Evolutionary conservation across 208 protist genomes (phyloP).

Genomic region (Trypanosoma lewisi): DNA sequence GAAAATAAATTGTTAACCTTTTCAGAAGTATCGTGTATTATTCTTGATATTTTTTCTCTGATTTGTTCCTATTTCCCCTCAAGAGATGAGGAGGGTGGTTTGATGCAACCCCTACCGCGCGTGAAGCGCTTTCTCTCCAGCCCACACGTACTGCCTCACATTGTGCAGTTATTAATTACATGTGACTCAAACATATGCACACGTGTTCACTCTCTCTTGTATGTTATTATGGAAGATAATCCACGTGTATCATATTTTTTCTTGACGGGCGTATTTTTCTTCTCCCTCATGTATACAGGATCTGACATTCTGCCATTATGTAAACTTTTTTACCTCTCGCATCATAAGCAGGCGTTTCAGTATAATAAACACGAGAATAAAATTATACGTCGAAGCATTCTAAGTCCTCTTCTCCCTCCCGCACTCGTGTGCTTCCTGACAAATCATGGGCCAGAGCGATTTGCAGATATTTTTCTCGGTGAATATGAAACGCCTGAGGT

Average conservation of each 20-base stretch:
- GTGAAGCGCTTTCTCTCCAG: constrained; percentile 88
- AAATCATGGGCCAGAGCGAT: constrained; percentile 89
- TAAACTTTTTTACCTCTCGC: constrained; percentile 74
- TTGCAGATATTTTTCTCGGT: constrained; percentile 90
- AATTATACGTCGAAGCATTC: constrained; percentile 69
- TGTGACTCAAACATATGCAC: constrained; percentile 86
- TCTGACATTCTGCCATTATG: constrained; percentile 92
- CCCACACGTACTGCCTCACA: constrained; percentile 81
- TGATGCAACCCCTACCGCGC: constrained; percentile 92
- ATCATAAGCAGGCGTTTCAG: constrained; percentile 83
- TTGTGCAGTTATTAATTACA: constrained; percentile 94
- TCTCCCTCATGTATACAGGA: constrained; percentile 93
- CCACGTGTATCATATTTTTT: constrained; percentile 78
- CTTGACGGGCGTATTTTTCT: constrained; percentile 93
- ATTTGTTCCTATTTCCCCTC: constrained; percentile 90
- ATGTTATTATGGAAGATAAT: constrained; percentile 89
- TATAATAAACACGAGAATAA: constrained; percentile 54
- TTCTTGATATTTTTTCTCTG: constrained; percentile 89
- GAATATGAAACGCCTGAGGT: constrained; percentile 94
- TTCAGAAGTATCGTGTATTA: constrained; percentile 82
- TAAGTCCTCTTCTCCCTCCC: constrained; percentile 86
- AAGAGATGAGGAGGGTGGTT: constrained; percentile 68
- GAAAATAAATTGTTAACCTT: constrained; percentile 76
- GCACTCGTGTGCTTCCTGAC: constrained; percentile 94
- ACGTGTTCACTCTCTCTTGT: constrained; percentile 83